Conservation (phyloP, 2,329 filamentous ascomycete species). For the Aspergillaceae sp. region DNA sequence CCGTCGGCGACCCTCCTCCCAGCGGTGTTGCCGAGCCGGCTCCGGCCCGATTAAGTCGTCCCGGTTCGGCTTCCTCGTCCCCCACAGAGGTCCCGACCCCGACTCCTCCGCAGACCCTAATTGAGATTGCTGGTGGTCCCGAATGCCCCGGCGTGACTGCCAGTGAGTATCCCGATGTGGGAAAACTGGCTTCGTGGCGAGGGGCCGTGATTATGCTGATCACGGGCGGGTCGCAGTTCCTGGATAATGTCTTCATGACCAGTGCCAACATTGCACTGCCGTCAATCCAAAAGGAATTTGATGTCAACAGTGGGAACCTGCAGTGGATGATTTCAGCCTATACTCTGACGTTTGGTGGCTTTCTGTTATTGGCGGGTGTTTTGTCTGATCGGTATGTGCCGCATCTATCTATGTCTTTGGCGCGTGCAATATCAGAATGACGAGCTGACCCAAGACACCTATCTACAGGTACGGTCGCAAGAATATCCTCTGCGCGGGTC, state of each 20-base stretch:
- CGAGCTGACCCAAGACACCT: too few species aligned
- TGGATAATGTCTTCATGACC: conserved; percentile 40
- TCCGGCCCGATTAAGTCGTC: neutral
- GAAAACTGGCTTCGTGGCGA: conserved; percentile 30
- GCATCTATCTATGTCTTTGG: too few species aligned
- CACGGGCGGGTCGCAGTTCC: conserved; percentile 36
- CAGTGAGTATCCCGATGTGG: conserved; percentile 20
- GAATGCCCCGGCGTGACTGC: neutral
- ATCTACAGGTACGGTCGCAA: conserved; percentile 27
- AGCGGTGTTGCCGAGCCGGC: neutral
- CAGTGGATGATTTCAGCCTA: conserved; percentile 38
- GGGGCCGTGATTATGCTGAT: conserved; percentile 32
- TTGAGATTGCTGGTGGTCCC: neutral
- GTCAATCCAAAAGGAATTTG: conserved; percentile 33
- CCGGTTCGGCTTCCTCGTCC: neutral
- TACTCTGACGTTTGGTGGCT: conserved; percentile 34
- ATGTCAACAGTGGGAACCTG: conserved; percentile 25
- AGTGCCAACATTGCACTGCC: conserved; percentile 35
- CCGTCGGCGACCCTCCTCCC: neutral
- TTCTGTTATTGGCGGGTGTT: conserved; percentile 25
- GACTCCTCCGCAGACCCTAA: neutral
- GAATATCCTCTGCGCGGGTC: conserved; percentile 31
- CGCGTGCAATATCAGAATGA: too few species aligned
- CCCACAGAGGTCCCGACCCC: neutral
- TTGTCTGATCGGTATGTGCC: conserved; percentile 22